A percentile compares a stretch with the other conserved stretches of the same genome.
These are phyloP conservation scores for Venturia nashicola DNA, from an alignment of 2,329 filamentous ascomycete species.

Conservation along the genomic window DNA sequence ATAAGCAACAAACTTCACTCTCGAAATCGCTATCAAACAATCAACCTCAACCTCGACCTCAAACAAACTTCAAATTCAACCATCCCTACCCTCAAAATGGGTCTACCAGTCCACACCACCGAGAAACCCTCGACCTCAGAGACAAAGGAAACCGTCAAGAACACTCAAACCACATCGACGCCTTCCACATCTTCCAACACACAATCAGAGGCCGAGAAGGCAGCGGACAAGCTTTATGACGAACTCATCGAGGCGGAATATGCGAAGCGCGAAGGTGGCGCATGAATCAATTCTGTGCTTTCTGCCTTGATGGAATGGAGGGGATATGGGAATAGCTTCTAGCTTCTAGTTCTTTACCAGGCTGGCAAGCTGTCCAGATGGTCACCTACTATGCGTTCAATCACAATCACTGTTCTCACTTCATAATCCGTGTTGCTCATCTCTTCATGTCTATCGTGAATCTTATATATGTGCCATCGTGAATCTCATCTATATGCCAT, in stretches of 20 bases:
- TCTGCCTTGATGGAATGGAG: not conserved
- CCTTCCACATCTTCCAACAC: not conserved
- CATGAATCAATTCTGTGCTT: slow-evolving; percentile 13
- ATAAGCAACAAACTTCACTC: not conserved
- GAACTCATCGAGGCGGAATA: slow-evolving; percentile 29
- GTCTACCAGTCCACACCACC: slow-evolving; percentile 10
- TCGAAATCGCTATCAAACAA: not conserved
- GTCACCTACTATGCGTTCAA: not conserved
- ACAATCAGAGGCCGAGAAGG: slow-evolving; percentile 21
- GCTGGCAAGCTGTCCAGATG: not conserved
- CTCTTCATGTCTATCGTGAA: not conserved
- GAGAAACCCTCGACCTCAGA: slow-evolving; percentile 13
- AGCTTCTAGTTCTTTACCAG: not conserved
- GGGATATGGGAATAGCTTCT: not conserved
- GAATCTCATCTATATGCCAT: not conserved
- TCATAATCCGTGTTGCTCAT: not conserved
- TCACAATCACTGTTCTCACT: not conserved
- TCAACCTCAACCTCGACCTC: not conserved
- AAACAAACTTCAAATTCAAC: not conserved
- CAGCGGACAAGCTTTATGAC: slow-evolving; percentile 23
- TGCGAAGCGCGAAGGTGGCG: slow-evolving; percentile 26
- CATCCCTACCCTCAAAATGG: not conserved
- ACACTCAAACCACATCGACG: not conserved
- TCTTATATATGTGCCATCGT: not conserved
- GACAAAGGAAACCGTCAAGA: slow-evolving; percentile 3